phyloP scores from a whole-genome alignment of 2,329 filamentous ascomycete genomes.

The Xylaria sp. region DNA sequence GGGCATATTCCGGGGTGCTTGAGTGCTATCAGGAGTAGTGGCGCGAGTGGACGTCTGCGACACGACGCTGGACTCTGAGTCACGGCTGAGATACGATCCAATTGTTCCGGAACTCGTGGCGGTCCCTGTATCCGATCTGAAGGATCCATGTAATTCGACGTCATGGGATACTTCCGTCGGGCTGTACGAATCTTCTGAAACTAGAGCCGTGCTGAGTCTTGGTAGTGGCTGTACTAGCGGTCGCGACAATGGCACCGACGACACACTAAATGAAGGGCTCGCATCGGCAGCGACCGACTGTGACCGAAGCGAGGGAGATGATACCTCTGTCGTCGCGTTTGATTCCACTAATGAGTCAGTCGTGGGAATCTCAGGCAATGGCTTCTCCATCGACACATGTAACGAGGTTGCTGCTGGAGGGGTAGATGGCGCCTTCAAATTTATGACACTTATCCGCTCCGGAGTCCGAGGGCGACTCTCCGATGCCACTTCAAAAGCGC shows the following conservation, averaged over 20 bases:
- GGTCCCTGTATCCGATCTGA: constrained; percentile 71
- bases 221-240: constrained; percentile 61
- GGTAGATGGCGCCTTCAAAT: constrained; percentile 44
- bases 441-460: constrained; percentile 47
- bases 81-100: constrained; percentile 78
- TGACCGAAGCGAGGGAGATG: constrained; percentile 49
- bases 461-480: constrained; percentile 41
- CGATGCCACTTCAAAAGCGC: constrained; percentile 53
- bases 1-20: constrained; percentile 61
- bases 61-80: constrained; percentile 79
- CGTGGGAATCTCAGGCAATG: constrained; percentile 67
- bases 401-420: constrained; percentile 38
- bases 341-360: constrained; percentile 31
- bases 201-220: constrained; percentile 58
- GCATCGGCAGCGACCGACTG: constrained; percentile 50
- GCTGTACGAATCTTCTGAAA: constrained; percentile 55
- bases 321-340: constrained; percentile 33
- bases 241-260: constrained; percentile 55
- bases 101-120: constrained; percentile 78
- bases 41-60: constrained; percentile 87
- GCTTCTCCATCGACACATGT: constrained; percentile 64
- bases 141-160: constrained; percentile 56
- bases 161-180: constrained; percentile 56
- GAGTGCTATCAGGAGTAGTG: constrained; percentile 76
- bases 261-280: constrained; percentile 49